These are phyloP conservation scores for Candolleomyces aberdarensis DNA, from an alignment of 768 basidiomycete genomes.

Conservation along the genomic window DNA sequence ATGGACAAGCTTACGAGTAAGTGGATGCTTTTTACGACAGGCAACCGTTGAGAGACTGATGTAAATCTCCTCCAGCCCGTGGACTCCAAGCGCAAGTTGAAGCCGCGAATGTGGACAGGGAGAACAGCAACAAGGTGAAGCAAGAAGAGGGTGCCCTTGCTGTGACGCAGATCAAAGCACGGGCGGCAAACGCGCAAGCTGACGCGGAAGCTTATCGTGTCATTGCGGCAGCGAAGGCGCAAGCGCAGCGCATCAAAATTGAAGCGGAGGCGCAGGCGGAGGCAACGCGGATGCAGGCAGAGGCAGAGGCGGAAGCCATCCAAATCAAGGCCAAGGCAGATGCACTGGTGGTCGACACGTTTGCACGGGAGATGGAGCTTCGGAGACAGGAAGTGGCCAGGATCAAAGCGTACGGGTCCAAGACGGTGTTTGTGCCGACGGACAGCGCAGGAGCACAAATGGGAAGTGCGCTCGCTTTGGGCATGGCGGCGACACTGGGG, in stretches of 20 bases:
- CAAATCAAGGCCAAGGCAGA: slow-evolving; percentile 66
- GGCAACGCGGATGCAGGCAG: slow-evolving; percentile 69
- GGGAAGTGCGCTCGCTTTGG: slow-evolving; percentile 59
- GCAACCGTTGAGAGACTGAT: no score
- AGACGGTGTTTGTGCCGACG: slow-evolving; percentile 67
- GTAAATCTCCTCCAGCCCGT: slow-evolving; percentile 39
- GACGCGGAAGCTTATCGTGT: slow-evolving; percentile 75
- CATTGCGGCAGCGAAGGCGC: slow-evolving; percentile 71
- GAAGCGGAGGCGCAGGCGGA: slow-evolving; percentile 77
- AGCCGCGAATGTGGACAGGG: slow-evolving; percentile 85
- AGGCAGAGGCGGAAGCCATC: slow-evolving; percentile 71
- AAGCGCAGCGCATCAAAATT: slow-evolving; percentile 66
- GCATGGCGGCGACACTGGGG: slow-evolving; percentile 71
- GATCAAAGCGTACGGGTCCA: slow-evolving; percentile 64
- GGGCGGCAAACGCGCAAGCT: slow-evolving; percentile 60
- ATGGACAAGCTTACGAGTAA: slow-evolving; percentile 77
- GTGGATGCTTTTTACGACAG: neutral
- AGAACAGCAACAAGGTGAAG: slow-evolving; percentile 86
- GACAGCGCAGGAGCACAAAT: slow-evolving; percentile 57
- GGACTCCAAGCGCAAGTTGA: slow-evolving; percentile 87
- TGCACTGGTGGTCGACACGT: slow-evolving; percentile 54
- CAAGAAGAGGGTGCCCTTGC: slow-evolving; percentile 77
- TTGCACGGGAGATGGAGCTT: slow-evolving; percentile 76
- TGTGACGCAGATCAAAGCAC: slow-evolving; percentile 75
- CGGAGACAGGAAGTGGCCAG: slow-evolving; percentile 62